Evolutionary conservation across 148 eudicot species (phyloP).

Genomic region (Spergularia marina): DNA sequence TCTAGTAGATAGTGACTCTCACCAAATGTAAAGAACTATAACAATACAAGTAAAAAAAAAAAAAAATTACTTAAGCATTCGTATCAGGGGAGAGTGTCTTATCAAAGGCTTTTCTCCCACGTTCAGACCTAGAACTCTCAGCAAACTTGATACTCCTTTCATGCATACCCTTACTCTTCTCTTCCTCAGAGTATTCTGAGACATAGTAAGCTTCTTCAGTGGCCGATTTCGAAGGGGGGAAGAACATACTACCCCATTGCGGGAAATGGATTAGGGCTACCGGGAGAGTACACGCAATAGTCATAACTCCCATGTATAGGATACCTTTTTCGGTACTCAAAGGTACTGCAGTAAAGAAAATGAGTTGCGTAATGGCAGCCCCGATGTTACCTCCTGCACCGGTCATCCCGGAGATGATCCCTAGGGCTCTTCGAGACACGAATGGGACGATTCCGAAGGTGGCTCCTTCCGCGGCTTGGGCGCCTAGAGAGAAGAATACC

Average conservation of each 20-base stretch:
- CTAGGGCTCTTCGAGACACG: not conserved
- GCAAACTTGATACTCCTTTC: slow-evolving; percentile 33
- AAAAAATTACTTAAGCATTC: too few species aligned
- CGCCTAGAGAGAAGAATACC: not conserved
- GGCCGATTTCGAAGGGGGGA: slow-evolving; percentile 26
- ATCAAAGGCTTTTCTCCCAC: slow-evolving; percentile 17
- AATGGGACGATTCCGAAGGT: slow-evolving; percentile 8
- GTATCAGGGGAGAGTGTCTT: too few species aligned
- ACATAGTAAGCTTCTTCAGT: slow-evolving; percentile 35
- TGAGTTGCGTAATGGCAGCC: not conserved
- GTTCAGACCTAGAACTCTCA: slow-evolving; percentile 35
- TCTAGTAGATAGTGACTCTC: too few species aligned
- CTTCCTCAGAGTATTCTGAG: slow-evolving; percentile 34
- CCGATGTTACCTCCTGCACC: slow-evolving; percentile 5
- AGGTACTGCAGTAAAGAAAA: not conserved
- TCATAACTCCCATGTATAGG: slow-evolving; percentile 37
- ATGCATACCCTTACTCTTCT: slow-evolving; percentile 34
- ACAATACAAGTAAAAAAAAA: too few species aligned
- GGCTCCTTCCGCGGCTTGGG: slow-evolving; percentile 4
- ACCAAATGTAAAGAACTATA: too few species aligned
- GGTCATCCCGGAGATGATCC: slow-evolving; percentile 12
- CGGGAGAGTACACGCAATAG: slow-evolving; percentile 30
- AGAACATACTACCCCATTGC: slow-evolving; percentile 52
- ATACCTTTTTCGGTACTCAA: slow-evolving; percentile 18
- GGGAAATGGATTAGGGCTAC: slow-evolving; percentile 37